Evolutionary conservation across 495 filamentous ascomycete species (phyloP).

Genomic region (Podospora didyma): DNA sequence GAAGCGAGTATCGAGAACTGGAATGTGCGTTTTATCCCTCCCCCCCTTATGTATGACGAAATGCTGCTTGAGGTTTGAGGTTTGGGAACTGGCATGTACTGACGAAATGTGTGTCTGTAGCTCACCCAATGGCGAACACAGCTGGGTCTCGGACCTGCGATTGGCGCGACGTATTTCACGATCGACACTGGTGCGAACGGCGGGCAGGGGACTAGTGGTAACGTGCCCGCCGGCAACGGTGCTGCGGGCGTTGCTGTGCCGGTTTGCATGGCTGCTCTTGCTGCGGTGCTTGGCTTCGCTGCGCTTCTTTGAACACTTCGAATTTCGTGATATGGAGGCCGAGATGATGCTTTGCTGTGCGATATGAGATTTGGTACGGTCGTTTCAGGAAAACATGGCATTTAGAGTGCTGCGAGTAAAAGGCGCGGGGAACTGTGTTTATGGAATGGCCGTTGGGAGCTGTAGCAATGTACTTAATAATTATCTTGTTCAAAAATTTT

Average conservation of each 20-base stretch:
- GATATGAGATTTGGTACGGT: too few relatives aligned
- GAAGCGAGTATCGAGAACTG: conserved; percentile 15
- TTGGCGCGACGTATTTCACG: conserved; percentile 23
- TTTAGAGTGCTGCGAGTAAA: too few relatives aligned
- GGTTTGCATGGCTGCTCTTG: background rate
- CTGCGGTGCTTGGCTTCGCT: background rate
- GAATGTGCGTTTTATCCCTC: conserved; percentile 16
- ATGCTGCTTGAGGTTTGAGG: background rate
- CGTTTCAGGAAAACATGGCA: too few relatives aligned
- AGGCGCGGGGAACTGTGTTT: too few relatives aligned
- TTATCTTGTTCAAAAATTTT: too few relatives aligned
- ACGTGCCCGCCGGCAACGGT: background rate
- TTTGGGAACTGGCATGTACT: background rate
- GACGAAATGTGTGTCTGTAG: background rate
- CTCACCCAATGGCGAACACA: conserved; percentile 13
- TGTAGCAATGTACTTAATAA: too few relatives aligned
- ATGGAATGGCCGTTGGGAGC: too few relatives aligned
- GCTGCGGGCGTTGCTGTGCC: background rate
- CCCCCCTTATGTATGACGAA: background rate
- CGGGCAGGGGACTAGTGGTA: conserved; percentile 9
- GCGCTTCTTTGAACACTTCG: background rate
- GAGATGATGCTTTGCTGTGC: too few relatives aligned
- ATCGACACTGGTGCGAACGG: conserved; percentile 16
- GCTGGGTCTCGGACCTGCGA: conserved; percentile 24
- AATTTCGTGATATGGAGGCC: too few relatives aligned